Percentiles rank a stretch among this genome's conserved stretches.
Evolutionary conservation across 768 basidiomycete species (phyloP).

Genomic region (Rhodocollybia butyracea): DNA sequence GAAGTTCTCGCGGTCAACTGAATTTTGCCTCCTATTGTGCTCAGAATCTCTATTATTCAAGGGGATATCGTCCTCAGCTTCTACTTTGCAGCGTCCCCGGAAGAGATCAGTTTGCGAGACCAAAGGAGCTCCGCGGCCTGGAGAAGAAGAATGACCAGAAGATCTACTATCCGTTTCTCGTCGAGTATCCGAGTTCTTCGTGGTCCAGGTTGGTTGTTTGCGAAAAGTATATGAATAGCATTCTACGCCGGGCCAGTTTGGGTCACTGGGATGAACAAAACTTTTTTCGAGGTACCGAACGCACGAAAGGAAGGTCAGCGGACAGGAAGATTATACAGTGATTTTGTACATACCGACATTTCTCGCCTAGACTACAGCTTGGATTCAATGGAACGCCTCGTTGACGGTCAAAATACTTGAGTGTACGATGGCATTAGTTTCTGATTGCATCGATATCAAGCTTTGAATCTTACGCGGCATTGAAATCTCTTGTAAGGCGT

Average conservation of each 20-base stretch:
- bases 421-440: neutral
- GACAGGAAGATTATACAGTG: neutral
- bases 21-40: neutral
- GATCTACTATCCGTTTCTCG: neutral
- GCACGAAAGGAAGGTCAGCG: constrained; percentile 3
- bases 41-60: neutral
- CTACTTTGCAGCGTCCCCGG: constrained; percentile 27
- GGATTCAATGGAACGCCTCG: constrained; percentile 38
- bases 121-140: constrained; percentile 32
- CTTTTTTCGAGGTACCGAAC: constrained; percentile 19
- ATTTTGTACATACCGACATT: constrained; percentile 42
- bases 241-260: constrained; percentile 33
- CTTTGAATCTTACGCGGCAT: constrained; percentile 37
- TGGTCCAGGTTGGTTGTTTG: constrained; percentile 12
- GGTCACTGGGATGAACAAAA: constrained; percentile 50
- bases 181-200: no score
- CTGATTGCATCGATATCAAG: constrained; percentile 50
- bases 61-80: constrained; percentile 15
- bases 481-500: constrained; percentile 11
- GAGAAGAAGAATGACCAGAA: constrained; percentile 4
- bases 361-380: constrained; percentile 43
- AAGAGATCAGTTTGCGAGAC: constrained; percentile 44
- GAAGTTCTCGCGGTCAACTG: neutral
- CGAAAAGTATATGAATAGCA: constrained; percentile 18
- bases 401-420: constrained; percentile 44